Base-by-base conservation (phyloP, 2,329 filamentous ascomycete species). In the Exserohilum rostratum region DNA sequence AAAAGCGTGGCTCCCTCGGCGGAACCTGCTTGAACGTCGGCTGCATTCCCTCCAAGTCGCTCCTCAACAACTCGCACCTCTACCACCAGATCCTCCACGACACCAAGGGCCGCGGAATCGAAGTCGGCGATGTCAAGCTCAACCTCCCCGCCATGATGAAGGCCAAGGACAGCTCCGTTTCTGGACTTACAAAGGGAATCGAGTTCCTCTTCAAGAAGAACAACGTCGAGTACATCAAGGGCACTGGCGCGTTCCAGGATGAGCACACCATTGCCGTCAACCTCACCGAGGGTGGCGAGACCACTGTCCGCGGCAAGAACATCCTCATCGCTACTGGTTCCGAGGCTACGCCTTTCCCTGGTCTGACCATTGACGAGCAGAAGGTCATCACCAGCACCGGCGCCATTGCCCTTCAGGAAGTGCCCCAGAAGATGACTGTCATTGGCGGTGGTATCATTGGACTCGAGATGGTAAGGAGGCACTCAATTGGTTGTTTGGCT, bases 161-260 rank as follows among this genome's bases (percentile, higher is more conserved):
- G 83, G 93, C 95, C 56, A 99, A 99, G 83, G 93, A 99, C 47
- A 89, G 87, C 31, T 96, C 95, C 47, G 95, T 99, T 60, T 79
- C 82, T 35, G 87, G 92, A 45, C 82, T 99, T 65, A 99, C 95
- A 65, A 98, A 98, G 84, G 95, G 95, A 77, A 90, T 99, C 64
- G 95, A 99, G 79, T 99, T 93, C 77, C 83, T 99, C 61, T 89
- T 99, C 81, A 98, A 98, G 88, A 98, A 99, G 86, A 99, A 99
- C 82, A 91, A 91, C 62, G 95, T 97, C 65, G 92, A 98, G 76
- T 99, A 98, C 79, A 85, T 98, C 81, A 97, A 97, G 83, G 95
- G 95, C 67, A 87, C 91, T 46, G 93, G 89, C 66, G 84, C 90
- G 42, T 96, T 98, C 75, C 84, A 88, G 70, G 90, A 90, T 76